Conservation (phyloP, 2,329 filamentous ascomycete genomes). For the Ophiostoma pallidulum region DNA sequence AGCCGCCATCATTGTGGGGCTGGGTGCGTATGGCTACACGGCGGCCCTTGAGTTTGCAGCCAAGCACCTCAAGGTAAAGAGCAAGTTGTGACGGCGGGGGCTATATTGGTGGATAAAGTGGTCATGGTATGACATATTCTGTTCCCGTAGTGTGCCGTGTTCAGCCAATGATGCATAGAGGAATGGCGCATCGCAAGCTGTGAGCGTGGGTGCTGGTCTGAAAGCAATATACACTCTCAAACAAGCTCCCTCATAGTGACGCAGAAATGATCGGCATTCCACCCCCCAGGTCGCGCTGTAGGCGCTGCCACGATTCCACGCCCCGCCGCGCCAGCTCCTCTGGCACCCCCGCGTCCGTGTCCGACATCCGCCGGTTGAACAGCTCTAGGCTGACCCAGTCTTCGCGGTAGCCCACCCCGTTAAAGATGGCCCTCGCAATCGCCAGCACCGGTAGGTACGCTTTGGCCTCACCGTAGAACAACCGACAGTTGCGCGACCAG, state of each 20-base stretch:
- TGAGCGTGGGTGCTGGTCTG: no score
- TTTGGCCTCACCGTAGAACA: slow-evolving; percentile 48
- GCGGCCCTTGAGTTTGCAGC: slow-evolving; percentile 48
- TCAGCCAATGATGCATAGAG: no score
- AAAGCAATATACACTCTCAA: no score
- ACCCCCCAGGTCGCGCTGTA: slow-evolving; percentile 10
- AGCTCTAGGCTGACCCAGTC: slow-evolving; percentile 54
- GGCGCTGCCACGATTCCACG: slow-evolving; percentile 38
- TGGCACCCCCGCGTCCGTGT: slow-evolving; percentile 34
- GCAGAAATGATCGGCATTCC: background rate
- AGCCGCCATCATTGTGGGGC: slow-evolving; percentile 59
- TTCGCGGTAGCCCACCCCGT: slow-evolving; percentile 42
- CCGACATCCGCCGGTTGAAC: slow-evolving; percentile 44
- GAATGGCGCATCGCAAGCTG: no score
- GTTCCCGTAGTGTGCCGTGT: no score
- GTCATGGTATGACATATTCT: no score
- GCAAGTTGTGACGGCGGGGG: no score
- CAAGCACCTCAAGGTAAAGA: slow-evolving; percentile 35
- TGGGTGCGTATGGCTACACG: slow-evolving; percentile 54
- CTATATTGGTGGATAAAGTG: no score
- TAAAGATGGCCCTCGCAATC: slow-evolving; percentile 42
- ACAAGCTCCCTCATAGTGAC: background rate
- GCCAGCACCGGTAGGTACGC: slow-evolving; percentile 50
- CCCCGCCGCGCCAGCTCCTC: slow-evolving; percentile 43
- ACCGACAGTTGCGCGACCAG: slow-evolving; percentile 52